Percentiles rank a stretch among this genome's conserved stretches.
Conservation (phyloP, 208 protist genomes). For the Tritrichomonas musculus region DNA sequence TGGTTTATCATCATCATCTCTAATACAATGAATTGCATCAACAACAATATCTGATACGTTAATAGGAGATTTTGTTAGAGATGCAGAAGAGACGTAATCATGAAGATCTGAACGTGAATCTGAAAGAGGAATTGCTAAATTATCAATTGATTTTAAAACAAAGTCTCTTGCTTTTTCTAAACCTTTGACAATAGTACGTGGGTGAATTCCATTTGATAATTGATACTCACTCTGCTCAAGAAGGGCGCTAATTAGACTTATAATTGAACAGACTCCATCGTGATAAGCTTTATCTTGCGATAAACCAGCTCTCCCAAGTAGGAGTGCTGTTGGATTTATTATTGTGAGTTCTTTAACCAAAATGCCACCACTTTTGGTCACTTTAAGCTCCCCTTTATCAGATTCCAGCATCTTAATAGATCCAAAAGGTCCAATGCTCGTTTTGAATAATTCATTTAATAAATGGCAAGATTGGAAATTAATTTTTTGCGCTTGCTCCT, state of each 20-base stretch:
- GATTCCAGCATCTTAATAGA: neutral
- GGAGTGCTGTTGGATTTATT: slow-evolving; percentile 25
- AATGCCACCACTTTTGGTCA: neutral
- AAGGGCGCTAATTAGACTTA: neutral
- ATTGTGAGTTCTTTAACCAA: neutral
- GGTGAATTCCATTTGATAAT: neutral
- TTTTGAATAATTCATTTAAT: neutral
- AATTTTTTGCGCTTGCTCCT: neutral
- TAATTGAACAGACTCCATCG: neutral
- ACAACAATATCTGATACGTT: neutral
- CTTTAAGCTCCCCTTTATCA: neutral
- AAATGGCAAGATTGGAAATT: neutral
- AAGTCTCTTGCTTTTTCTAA: neutral
- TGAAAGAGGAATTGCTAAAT: neutral
- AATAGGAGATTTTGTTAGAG: neutral
- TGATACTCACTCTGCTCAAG: neutral
- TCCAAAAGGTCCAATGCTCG: neutral
- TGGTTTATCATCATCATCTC: neutral
- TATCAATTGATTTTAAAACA: neutral
- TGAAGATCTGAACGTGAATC: neutral
- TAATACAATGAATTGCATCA: neutral
- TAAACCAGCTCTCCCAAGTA: neutral
- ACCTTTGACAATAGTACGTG: slow-evolving; percentile 22
- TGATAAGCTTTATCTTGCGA: slow-evolving; percentile 18
- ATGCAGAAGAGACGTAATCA: neutral